Conservation (phyloP, 2,329 filamentous ascomycete genomes). For the Amylocarpus encephaloides region DNA sequence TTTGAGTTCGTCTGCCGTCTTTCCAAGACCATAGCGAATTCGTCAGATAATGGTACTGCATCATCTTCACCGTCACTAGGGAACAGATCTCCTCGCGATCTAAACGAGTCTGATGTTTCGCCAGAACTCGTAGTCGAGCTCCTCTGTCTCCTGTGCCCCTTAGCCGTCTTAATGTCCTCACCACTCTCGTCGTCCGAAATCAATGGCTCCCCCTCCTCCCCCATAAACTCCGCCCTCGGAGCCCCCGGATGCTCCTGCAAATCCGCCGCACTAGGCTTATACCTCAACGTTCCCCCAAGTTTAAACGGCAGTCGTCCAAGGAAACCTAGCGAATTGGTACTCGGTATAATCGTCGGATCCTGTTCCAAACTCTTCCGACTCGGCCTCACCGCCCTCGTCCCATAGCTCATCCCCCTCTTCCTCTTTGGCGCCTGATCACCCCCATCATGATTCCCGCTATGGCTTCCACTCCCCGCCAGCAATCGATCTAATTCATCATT, state of each 20-base stretch:
- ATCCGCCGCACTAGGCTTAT: conserved; percentile 86
- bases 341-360: conserved; percentile 86
- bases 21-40: conserved; percentile 79
- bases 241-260: conserved; percentile 75
- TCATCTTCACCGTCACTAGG: conserved; percentile 84
- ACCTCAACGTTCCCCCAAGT: conserved; percentile 73
- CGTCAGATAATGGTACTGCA: conserved; percentile 85
- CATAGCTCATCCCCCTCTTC: conserved; percentile 86
- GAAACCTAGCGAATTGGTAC: conserved; percentile 79
- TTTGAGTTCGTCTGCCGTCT: conserved; percentile 53
- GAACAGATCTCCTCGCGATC: conserved; percentile 84
- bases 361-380: conserved; percentile 50
- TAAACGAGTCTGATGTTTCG: conserved; percentile 76
- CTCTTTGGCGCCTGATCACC: conserved; percentile 58
- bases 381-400: conserved; percentile 51
- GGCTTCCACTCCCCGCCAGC: conserved; percentile 60
- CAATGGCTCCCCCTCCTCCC: conserved; percentile 62
- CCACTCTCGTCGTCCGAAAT: conserved; percentile 42
- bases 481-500: conserved; percentile 81
- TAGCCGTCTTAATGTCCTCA: conserved; percentile 14
- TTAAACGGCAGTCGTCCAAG: conserved; percentile 78
- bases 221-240: conserved; percentile 34
- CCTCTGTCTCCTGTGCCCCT: conserved; percentile 47
- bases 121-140: conserved; percentile 76
- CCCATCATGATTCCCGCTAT: conserved; percentile 36